phyloP scores from a whole-genome alignment of 2,329 filamentous ascomycete genomes.

The Talaromyces pinophilus region DNA sequence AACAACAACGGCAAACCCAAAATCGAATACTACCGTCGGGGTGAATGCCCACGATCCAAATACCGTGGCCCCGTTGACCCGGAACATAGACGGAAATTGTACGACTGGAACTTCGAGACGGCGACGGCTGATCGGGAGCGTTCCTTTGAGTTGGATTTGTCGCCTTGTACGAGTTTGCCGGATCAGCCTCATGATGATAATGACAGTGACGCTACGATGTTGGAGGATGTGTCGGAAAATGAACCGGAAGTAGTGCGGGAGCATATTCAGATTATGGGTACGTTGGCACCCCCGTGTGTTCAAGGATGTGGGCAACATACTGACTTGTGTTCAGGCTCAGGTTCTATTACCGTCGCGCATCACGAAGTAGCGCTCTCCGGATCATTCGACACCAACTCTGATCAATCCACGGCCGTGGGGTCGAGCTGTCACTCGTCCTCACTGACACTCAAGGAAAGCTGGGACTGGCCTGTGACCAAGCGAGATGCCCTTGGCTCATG shows the following conservation, averaged over 20 bases:
- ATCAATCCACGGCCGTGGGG: conserved; percentile 41
- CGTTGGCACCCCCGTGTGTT: neutral
- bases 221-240: conserved; percentile 27
- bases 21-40: conserved; percentile 51
- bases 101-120: conserved; percentile 47
- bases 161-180: conserved; percentile 38
- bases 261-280: conserved; percentile 18
- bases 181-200: conserved; percentile 27
- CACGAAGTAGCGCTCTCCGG: conserved; percentile 31
- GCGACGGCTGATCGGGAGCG: conserved; percentile 39
- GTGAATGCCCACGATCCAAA: conserved; percentile 52
- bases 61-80: conserved; percentile 52
- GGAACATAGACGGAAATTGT: conserved; percentile 46
- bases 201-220: conserved; percentile 22
- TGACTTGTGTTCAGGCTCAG: conserved; percentile 20
- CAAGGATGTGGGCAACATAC: neutral
- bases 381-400: conserved; percentile 34
- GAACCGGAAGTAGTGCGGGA: conserved; percentile 24
- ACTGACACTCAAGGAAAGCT: conserved; percentile 37
- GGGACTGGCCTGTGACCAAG: conserved; percentile 28
- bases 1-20: conserved; percentile 40
- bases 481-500: conserved; percentile 33
- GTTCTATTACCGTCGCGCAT: conserved; percentile 27
- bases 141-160: conserved; percentile 41
- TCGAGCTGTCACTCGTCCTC: conserved; percentile 38